phyloP scores from a whole-genome alignment of 805 yeast species.

The Candida tammaniensis region DNA sequence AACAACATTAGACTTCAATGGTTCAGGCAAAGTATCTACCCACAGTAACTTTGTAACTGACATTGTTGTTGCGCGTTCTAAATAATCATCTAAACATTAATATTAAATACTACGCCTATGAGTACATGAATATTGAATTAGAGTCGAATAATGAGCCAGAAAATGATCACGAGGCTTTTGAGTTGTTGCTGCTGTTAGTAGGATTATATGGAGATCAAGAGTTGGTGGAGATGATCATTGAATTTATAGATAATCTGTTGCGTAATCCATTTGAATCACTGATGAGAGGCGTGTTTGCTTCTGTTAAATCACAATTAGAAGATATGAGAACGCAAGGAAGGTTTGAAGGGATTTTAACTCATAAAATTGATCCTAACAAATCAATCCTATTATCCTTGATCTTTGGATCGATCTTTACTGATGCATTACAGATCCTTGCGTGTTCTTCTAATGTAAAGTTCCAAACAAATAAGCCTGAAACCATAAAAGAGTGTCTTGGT shows the following conservation, averaged over 20 bases:
- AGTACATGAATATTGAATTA: too few relatives aligned
- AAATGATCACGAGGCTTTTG: background rate
- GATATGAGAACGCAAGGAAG: background rate
- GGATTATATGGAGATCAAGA: background rate
- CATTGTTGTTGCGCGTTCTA: constrained; percentile 7
- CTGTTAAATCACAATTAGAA: background rate
- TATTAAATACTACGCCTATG: too few relatives aligned
- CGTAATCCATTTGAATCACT: too few relatives aligned
- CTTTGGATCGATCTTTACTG: constrained; percentile 17
- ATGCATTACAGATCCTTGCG: constrained; percentile 15
- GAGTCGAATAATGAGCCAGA: background rate
- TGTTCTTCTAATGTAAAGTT: too few relatives aligned
- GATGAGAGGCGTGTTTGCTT: too few relatives aligned
- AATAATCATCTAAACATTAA: too few relatives aligned
- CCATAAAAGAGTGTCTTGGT: background rate
- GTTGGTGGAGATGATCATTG: background rate
- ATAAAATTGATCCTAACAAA: constrained; percentile 1
- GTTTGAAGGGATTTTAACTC: background rate
- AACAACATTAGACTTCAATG: constrained; percentile 7
- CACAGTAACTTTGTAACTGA: constrained; percentile 11
- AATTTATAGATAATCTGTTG: background rate
- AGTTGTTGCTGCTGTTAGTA: constrained; percentile 2
- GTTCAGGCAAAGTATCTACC: constrained; percentile 11
- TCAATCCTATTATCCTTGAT: constrained; percentile 14
- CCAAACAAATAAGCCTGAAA: background rate